Conservation (phyloP, 345 rosid species). For the rapeseed (Brassica napus) region DNA sequence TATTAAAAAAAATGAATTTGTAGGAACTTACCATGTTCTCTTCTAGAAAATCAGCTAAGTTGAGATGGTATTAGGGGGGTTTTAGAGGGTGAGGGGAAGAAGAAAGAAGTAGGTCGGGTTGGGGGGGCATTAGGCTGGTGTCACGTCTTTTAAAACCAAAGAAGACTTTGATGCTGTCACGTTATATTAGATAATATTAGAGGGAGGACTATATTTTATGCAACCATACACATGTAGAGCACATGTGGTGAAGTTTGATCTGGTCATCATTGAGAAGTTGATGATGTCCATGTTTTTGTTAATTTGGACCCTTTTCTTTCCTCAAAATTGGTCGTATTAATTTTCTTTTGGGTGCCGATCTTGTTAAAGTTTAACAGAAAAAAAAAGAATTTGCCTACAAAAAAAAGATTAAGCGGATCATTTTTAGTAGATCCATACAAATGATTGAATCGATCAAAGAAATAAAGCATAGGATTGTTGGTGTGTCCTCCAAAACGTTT, state of each 20-base stretch:
- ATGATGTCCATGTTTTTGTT: slow-evolving; percentile 39
- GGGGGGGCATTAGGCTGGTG: slow-evolving; percentile 40
- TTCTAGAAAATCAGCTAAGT: slow-evolving; percentile 10
- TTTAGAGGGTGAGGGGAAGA: slow-evolving; percentile 27
- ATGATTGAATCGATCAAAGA: background rate
- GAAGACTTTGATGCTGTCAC: slow-evolving; percentile 40
- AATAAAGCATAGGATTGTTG: background rate
- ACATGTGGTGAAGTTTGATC: slow-evolving; percentile 34
- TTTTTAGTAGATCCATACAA: background rate
- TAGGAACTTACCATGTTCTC: slow-evolving; percentile 33
- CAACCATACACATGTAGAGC: slow-evolving; percentile 22
- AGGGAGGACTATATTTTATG: slow-evolving; percentile 6
- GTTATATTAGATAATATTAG: slow-evolving; percentile 32
- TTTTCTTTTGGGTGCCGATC: background rate
- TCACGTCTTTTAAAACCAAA: slow-evolving; percentile 40
- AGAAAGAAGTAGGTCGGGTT: slow-evolving; percentile 26
- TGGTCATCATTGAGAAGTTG: slow-evolving; percentile 31
- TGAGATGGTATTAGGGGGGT: slow-evolving; percentile 14
- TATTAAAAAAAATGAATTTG: background rate
- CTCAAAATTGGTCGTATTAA: background rate
- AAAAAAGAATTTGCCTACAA: background rate
- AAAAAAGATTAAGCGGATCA: background rate
- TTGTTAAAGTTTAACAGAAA: background rate
- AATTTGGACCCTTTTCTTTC: slow-evolving; percentile 22
- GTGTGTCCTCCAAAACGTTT: background rate